These are phyloP conservation scores for Rhizoctonia solani DNA, from an alignment of 1,284 basidiomycete genomes.

Conservation along the genomic window DNA sequence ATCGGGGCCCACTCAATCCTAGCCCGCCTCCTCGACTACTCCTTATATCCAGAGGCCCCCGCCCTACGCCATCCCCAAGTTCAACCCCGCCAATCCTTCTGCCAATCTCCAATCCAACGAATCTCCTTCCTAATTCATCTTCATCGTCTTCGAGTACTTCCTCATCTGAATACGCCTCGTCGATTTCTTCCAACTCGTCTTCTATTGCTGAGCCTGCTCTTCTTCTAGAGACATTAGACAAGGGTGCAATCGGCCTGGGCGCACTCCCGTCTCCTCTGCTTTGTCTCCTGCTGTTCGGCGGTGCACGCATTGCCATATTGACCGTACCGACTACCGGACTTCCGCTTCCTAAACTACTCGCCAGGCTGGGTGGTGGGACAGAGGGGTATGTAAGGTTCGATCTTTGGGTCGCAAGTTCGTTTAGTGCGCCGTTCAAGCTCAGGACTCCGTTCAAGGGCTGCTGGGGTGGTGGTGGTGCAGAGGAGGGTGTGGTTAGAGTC, in stretches of 20 bases:
- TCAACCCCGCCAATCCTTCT: no score
- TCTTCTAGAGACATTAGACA: constrained; percentile 49
- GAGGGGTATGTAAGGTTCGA: constrained; percentile 58
- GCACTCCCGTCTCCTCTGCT: not conserved
- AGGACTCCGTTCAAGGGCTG: constrained; percentile 50
- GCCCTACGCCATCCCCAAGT: no score
- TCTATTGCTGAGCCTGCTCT: constrained; percentile 56
- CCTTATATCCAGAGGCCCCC: no score
- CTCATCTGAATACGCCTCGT: constrained; percentile 30
- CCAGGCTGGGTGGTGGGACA: constrained; percentile 68
- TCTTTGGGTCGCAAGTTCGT: constrained; percentile 43
- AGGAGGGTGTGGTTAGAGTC: constrained; percentile 20
- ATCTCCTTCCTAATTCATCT: no score
- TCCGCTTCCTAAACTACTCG: constrained; percentile 68
- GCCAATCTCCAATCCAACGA: no score
- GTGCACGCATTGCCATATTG: constrained; percentile 42
- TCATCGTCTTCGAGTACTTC: not conserved
- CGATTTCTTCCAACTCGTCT: constrained; percentile 47
- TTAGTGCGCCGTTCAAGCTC: constrained; percentile 52
- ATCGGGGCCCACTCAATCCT: no score
- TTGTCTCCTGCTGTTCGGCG: constrained; percentile 22
- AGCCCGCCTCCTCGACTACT: no score
- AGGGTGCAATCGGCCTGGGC: not conserved
- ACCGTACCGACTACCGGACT: constrained; percentile 49
- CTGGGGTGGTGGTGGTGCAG: constrained; percentile 48